Evolutionary conservation across 768 basidiomycete genomes (phyloP).

Genomic region (Tylopilus rubrobrunneus): DNA sequence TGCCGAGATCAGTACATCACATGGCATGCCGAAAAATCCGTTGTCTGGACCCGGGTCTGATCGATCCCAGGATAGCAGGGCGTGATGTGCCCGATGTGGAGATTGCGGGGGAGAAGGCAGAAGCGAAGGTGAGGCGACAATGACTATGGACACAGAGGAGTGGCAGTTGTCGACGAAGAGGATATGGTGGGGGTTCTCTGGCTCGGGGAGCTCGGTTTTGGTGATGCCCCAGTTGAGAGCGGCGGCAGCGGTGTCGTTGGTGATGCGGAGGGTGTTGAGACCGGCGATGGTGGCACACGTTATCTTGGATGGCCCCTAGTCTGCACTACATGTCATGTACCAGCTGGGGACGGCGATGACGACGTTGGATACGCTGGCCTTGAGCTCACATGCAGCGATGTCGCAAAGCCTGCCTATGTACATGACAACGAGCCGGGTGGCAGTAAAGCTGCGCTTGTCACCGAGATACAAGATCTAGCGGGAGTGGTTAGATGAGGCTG

Average conservation of each 20-base stretch:
- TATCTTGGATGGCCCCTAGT: slow-evolving; percentile 84
- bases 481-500: slow-evolving; percentile 8
- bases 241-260: slow-evolving; percentile 93
- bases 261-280: slow-evolving; percentile 87
- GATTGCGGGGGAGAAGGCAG: too few species aligned
- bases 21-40: too few species aligned
- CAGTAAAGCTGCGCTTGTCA: slow-evolving; percentile 74
- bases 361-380: slow-evolving; percentile 79
- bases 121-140: too few species aligned
- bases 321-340: slow-evolving; percentile 88
- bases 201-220: slow-evolving; percentile 80
- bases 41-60: too few species aligned
- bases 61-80: too few species aligned
- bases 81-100: too few species aligned
- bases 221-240: slow-evolving; percentile 99
- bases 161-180: slow-evolving; percentile 96
- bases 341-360: too few species aligned
- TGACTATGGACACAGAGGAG: slow-evolving; percentile 79
- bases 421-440: slow-evolving; percentile 90
- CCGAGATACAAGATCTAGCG: slow-evolving; percentile 83
- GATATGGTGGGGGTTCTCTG: slow-evolving; percentile 79
- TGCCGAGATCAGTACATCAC: too few species aligned
- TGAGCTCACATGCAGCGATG: slow-evolving; percentile 81
- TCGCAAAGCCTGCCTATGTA: slow-evolving; percentile 91
- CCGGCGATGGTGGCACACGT: slow-evolving; percentile 86